Conservation (phyloP, 1,139 yeast genomes). For the Taphrina confusa region DNA sequence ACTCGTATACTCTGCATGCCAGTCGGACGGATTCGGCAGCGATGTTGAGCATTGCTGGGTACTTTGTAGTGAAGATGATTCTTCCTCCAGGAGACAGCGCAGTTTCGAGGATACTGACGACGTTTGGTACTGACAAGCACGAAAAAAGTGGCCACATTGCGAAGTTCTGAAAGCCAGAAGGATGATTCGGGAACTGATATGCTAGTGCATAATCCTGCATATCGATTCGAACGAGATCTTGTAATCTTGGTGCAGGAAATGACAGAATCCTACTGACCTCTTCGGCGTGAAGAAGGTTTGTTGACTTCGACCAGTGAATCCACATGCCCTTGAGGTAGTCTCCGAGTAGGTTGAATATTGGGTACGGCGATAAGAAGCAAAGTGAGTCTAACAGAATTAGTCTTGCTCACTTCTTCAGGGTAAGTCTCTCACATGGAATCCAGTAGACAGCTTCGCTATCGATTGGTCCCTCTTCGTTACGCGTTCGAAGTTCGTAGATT, state of each 20-base stretch:
- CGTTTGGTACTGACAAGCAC: conserved; percentile 29
- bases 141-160: conserved; percentile 34
- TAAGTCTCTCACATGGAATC: conserved; percentile 1
- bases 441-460: conserved; percentile 1
- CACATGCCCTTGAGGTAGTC: conserved; percentile 31
- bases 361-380: conserved; percentile 30
- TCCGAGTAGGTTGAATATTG: conserved; percentile 24
- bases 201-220: conserved; percentile 33
- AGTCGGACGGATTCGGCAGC: conserved; percentile 32
- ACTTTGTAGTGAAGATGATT: conserved; percentile 22
- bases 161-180: conserved; percentile 31
- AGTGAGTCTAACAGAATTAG: conserved; percentile 15
- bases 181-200: conserved; percentile 27
- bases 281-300: conserved; percentile 29
- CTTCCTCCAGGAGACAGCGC: conserved; percentile 29
- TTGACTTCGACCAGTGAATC: conserved; percentile 28
- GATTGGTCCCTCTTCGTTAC: conserved; percentile 5
- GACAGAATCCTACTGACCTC: conserved; percentile 29
- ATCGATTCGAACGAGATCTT: conserved; percentile 33
- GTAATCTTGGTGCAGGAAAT: conserved; percentile 31
- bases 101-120: conserved; percentile 30
- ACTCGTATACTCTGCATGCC: conserved; percentile 18
- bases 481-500: conserved; percentile 5
- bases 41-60: conserved; percentile 28
- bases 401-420: background rate